Base-by-base conservation (phyloP, 805 yeast species). In the Jamesozyma hellenica region DNA sequence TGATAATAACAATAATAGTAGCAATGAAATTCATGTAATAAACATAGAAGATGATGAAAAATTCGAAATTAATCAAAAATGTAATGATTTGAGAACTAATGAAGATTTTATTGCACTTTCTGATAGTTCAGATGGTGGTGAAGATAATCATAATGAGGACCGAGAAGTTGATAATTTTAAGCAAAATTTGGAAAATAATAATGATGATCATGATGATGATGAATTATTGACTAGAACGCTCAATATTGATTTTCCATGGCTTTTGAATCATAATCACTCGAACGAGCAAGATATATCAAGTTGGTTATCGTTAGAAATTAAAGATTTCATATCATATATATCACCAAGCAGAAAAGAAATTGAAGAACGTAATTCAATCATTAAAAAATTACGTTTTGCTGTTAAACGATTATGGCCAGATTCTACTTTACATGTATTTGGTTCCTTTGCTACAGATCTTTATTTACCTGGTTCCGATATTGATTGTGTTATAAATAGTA, bases 381-480 rank as follows among this genome's bases (percentile, higher is more conserved):
- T 90, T n/a, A 60, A 66, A 34, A 69, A 73, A 35, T 61, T 92
- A 26, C 75, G 81, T 43, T 54, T 60, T 4, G 69, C 74, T 0
- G 72, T 74, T 3, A 61, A 65, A 4, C 57, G 61, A 5, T 64
- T 79, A 39, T 90, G 96, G 96, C 76, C 77, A 1, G 82, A 76
- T 44, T 78, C 90, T 14, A 81, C 79, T 41, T 74, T 83, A 3
- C 81, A 80, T 46, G 94, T 88, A 6, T 90, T 92, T 65, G 98
- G 98, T 0, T 88, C 96, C 0, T 83, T 75, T 58, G 96, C 97
- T 0, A 87, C 96, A 0, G 96, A 88, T 55, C 65, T 90, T 43
- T 90, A 88, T 53, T 67, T 90, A n/a, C 97, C 97, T 0, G 95
- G 95, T 2, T 85, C 96, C 0, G 98, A 90, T 66, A 86, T 90